Evolutionary conservation across 2,329 filamentous ascomycete species (phyloP).

Genomic region (Tolypocladium inflatum): DNA sequence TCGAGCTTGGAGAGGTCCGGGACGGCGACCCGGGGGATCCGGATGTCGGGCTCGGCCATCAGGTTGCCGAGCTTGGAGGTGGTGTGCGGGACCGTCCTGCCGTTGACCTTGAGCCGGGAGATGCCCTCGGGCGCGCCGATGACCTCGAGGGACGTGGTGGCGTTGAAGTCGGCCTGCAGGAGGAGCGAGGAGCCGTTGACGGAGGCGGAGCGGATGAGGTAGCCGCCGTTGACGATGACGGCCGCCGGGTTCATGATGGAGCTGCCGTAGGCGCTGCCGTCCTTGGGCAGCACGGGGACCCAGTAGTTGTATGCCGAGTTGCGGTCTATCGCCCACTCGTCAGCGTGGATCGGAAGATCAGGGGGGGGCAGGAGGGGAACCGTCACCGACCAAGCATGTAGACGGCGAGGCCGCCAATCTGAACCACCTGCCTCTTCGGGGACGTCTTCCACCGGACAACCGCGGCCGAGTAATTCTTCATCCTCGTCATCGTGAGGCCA

Average conservation of each 20-base stretch:
- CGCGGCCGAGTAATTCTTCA: slow-evolving; percentile 8
- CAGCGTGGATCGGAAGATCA: neutral
- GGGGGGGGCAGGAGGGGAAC: neutral
- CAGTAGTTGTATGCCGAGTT: slow-evolving; percentile 62
- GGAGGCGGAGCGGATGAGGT: slow-evolving; percentile 52
- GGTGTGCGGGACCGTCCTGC: slow-evolving; percentile 23
- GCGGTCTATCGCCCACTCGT: slow-evolving; percentile 34
- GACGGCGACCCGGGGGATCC: slow-evolving; percentile 32
- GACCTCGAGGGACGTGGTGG: slow-evolving; percentile 57
- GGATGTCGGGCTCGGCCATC: slow-evolving; percentile 36
- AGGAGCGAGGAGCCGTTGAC: slow-evolving; percentile 46
- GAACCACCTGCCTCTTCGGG: slow-evolving; percentile 16
- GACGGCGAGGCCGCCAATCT: slow-evolving; percentile 30
- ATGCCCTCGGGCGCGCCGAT: slow-evolving; percentile 48
- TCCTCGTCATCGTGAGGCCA: slow-evolving; percentile 13
- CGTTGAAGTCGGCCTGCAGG: slow-evolving; percentile 63
- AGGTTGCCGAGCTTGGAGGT: slow-evolving; percentile 35
- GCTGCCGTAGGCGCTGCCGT: slow-evolving; percentile 19
- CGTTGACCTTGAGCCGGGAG: slow-evolving; percentile 34
- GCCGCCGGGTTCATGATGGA: slow-evolving; percentile 25
- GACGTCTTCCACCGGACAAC: slow-evolving; percentile 22
- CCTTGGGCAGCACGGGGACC: slow-evolving; percentile 44
- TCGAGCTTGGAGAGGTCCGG: slow-evolving; percentile 41
- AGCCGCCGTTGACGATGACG: slow-evolving; percentile 54
- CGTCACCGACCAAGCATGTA: slow-evolving; percentile 22